Percentiles rank a stretch among this genome's conserved stretches.
phyloP scores from a whole-genome alignment of 2,329 filamentous ascomycete species.

The Pseudocercospora ulei region DNA sequence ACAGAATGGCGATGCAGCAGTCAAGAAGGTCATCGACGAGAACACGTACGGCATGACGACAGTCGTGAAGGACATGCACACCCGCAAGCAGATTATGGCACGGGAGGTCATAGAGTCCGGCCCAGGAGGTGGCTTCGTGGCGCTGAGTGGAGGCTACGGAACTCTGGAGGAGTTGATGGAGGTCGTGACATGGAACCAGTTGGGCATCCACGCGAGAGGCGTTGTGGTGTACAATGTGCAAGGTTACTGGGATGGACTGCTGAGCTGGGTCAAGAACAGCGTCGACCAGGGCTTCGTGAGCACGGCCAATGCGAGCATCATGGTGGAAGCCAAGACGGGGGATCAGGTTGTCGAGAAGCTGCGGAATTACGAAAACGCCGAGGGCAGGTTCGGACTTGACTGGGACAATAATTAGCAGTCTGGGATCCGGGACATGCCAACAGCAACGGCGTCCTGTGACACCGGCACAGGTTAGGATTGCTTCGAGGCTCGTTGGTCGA shows the following conservation, averaged over 20 bases:
- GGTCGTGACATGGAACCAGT: slow-evolving; percentile 81
- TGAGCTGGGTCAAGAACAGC: slow-evolving; percentile 69
- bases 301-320: slow-evolving; percentile 59
- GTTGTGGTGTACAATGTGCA: slow-evolving; percentile 79
- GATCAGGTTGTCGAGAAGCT: slow-evolving; percentile 63
- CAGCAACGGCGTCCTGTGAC: neutral
- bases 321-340: slow-evolving; percentile 63
- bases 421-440: too few relatives aligned
- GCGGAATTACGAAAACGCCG: slow-evolving; percentile 62
- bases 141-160: slow-evolving; percentile 79
- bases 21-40: slow-evolving; percentile 49
- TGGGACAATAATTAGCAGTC: slow-evolving; percentile 57
- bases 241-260: slow-evolving; percentile 81
- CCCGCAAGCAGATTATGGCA: slow-evolving; percentile 89
- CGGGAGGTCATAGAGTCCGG: slow-evolving; percentile 72
- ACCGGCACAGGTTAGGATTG: neutral
- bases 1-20: slow-evolving; percentile 28
- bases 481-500: neutral
- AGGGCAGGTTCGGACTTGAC: slow-evolving; percentile 66
- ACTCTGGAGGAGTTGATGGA: slow-evolving; percentile 95
- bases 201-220: slow-evolving; percentile 76
- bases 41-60: slow-evolving; percentile 70
- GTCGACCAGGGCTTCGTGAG: slow-evolving; percentile 69
- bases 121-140: slow-evolving; percentile 78
- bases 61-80: slow-evolving; percentile 91